Evolutionary conservation across 192 early-diverging fungal genomes (phyloP), one percentile per base, ranked within the genome.

Genomic region (Mortierella alpina): DNA sequence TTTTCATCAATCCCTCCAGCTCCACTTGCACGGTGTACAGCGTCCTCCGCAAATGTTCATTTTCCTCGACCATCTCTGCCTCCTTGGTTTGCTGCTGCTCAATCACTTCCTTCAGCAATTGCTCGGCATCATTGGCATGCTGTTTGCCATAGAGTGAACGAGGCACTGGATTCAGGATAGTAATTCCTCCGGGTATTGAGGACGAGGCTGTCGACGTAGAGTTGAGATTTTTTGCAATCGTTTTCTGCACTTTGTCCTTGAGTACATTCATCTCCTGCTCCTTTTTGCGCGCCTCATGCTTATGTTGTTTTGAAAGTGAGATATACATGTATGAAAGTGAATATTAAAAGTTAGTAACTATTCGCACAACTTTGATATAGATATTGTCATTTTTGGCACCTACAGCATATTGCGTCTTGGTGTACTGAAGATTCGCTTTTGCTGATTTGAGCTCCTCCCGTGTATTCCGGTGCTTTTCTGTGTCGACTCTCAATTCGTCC

Each of bases 341-440:
- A 31, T 17, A 63, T 2, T 1, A 46, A 46, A 7, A 9, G 17
- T 17, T 13, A 31, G n/a, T 2, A 42, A 18, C 13, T n/a, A 12
- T 45, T 17, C 42, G 42, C n/a, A 61, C 20, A 61, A 44, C 12
- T 7, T 45, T 1, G 31, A 3, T 31, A 31, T 31, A 2, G 31
- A 31, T 31, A 31, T 3, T 31, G 31, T 31, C 31, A 31, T 31
- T 31, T 31, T 31, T 31, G 31, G 31, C 17, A 83, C 79, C 63
- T 85, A 88, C 88, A 45, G 83, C 70, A 63, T 84, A 84, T 60
- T 87, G 88, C 18, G 84, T 79, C 58, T 87, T 87, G 40, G 72
- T 84, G 63, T 86, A 82, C 54, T 88, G 84, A 15, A 87, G 77
- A 69, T 87, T 84, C 3, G 76, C 77, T 61, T 87, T 88, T 6